Percentiles rank a stretch among this genome's conserved stretches.
Conservation (phyloP, 768 basidiomycete species). For the Phylloporus arenicola region DNA sequence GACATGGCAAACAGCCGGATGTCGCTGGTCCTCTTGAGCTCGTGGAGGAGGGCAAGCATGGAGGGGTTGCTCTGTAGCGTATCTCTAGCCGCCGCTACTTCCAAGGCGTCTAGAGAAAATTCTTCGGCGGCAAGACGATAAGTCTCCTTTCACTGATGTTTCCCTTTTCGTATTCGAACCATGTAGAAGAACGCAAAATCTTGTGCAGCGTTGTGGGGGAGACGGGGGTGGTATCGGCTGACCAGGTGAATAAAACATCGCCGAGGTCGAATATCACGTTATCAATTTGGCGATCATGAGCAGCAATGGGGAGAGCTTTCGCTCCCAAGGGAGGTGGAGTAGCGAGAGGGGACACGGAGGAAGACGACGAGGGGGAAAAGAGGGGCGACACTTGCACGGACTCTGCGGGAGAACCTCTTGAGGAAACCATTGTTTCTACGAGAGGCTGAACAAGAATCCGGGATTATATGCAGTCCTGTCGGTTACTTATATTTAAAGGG, state of each 20-base stretch:
- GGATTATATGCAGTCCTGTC: background rate
- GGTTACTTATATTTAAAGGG: background rate
- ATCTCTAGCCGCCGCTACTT: constrained; percentile 6
- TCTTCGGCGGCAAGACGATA: constrained; percentile 6
- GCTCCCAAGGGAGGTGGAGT: constrained; percentile 1
- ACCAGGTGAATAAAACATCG: constrained; percentile 21
- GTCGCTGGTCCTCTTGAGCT: constrained; percentile 4
- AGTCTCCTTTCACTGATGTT: constrained; percentile 9
- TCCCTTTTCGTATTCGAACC: constrained; percentile 23
- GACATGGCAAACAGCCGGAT: constrained; percentile 21
- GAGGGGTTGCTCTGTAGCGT: constrained; percentile 8
- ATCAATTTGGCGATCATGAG: constrained; percentile 14
- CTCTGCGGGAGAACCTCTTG: background rate
- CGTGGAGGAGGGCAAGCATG: constrained; percentile 15
- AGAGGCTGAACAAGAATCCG: background rate
- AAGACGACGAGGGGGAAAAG: background rate
- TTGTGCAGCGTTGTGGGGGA: constrained; percentile 6
- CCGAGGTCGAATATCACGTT: constrained; percentile 21
- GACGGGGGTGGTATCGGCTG: constrained; percentile 9
- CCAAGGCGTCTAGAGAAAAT: constrained; percentile 14
- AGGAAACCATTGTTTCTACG: background rate
- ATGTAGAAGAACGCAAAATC: constrained; percentile 13
- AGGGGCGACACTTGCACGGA: background rate
- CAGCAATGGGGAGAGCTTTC: background rate
- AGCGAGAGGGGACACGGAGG: constrained; percentile 3